phyloP scores from a whole-genome alignment of 116 monocot genomes.

The Trichopus zeylanicus region DNA sequence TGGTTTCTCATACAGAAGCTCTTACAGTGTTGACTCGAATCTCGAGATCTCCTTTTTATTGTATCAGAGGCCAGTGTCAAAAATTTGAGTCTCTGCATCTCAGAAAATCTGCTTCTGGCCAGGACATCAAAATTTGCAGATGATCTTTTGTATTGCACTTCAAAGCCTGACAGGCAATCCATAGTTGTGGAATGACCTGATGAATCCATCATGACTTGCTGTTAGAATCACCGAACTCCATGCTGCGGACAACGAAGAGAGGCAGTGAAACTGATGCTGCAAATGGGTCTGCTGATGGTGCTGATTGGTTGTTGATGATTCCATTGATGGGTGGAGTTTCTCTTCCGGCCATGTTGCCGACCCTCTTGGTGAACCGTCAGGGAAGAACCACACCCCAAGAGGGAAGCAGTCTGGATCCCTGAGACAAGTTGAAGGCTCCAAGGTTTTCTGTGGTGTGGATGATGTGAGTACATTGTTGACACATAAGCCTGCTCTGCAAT shows the following conservation, averaged over 20 bases:
- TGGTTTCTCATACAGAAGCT: no score
- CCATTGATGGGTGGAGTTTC: constrained; percentile 23
- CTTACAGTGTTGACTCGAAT: no score
- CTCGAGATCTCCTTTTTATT: no score
- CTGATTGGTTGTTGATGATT: background rate
- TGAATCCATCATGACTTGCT: constrained; percentile 47
- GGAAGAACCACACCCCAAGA: constrained; percentile 33
- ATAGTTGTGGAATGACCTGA: constrained; percentile 73
- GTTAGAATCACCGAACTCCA: constrained; percentile 62
- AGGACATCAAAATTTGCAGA: no score
- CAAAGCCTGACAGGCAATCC: constrained; percentile 57
- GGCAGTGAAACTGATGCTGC: background rate
- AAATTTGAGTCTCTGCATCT: no score
- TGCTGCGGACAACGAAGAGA: constrained; percentile 11
- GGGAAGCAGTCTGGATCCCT: constrained; percentile 35
- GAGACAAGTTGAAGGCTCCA: constrained; percentile 20
- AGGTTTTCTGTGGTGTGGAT: constrained; percentile 8
- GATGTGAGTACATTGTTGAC: background rate
- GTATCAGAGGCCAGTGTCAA: no score
- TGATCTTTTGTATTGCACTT: no score
- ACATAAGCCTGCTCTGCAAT: background rate
- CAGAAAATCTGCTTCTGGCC: no score
- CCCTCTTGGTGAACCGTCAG: constrained; percentile 16
- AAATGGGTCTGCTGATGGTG: no score
- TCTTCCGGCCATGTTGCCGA: constrained; percentile 84